Base-by-base conservation (phyloP, 352 stramenopile genomes). In the Phytophthora pistaciae region DNA sequence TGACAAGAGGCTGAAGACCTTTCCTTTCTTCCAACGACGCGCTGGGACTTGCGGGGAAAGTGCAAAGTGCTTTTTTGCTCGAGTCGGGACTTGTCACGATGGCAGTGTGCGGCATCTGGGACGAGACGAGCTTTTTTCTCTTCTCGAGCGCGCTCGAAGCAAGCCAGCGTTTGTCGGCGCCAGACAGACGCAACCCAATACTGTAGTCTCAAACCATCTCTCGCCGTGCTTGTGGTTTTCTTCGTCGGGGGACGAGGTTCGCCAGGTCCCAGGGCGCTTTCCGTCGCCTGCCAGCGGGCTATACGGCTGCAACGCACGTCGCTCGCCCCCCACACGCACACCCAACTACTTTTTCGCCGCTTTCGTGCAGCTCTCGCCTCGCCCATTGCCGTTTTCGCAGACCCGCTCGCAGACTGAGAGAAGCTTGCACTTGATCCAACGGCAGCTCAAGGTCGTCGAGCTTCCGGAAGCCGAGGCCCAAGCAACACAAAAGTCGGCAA, bases 291-390 rank as follows among this genome's bases (percentile, higher is more conserved):
- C 55, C 70, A 74, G 73, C 60, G 63, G 29, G 63, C 70, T 78
- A 56, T 67, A 80, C 70, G 70, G 65, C 70, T 74, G 65, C 68
- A 40, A 75, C 74, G 60, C 71, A 72, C 75, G 44, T 76, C 63
- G 69, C 74, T 75, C 63, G 27, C 58, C 31, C 57, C 7, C 29
- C 29, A 9, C 29, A 40, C 33, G 33, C 33, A 44, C 38, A 67
- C 48, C 50, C 42, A 56, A 38, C 20, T 60, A 31, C 20, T 60
- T 68, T 72, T 80, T 80, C 42, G 74, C 70, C 21, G 70, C 53
- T 81, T 79, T 79, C 74, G 71, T 61, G 70, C 70, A 74, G 72
- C 66, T 70, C 55, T 72, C 59, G 21, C 33, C 21, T 29, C 40
- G 55, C 20, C 6, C 40, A 66, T 57, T 72, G 59, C 65, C 49